phyloP scores from a whole-genome alignment of 352 stramenopile species.

The Phytophthora uliginosa region DNA sequence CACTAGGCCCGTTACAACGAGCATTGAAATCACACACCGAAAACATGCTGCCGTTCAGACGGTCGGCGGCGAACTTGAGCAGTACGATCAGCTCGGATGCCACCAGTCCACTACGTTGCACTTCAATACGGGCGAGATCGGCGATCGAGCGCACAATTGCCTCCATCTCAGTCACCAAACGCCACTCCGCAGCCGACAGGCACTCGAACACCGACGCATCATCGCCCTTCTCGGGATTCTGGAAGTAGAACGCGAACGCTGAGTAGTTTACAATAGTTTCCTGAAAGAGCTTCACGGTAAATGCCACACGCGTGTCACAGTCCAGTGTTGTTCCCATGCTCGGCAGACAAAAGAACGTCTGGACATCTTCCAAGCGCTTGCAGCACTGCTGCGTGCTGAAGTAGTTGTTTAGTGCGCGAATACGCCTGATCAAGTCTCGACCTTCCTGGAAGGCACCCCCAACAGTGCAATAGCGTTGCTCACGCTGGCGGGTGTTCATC shows the following conservation, averaged over 20 bases:
- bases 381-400: constrained; percentile 7
- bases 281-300: background rate
- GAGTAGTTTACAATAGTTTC: background rate
- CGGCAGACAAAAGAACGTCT: constrained; percentile 3
- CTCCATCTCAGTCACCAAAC: constrained; percentile 14
- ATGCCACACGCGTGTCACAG: constrained; percentile 20
- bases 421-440: background rate
- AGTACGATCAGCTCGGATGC: constrained; percentile 18
- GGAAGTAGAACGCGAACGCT: constrained; percentile 2
- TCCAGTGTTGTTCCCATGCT: background rate
- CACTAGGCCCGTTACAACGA: background rate
- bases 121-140: constrained; percentile 16
- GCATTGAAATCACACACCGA: background rate
- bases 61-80: constrained; percentile 4
- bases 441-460: background rate
- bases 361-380: background rate
- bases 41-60: background rate
- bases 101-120: constrained; percentile 2
- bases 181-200: background rate
- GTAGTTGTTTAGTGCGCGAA: constrained; percentile 1
- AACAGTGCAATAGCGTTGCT: background rate
- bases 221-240: background rate
- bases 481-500: too few species aligned
- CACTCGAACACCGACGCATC: constrained; percentile 3
- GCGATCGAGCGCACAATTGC: constrained; percentile 1